Evolutionary conservation across 306 rosid species (phyloP).

Genomic region (Quercus alba): DNA sequence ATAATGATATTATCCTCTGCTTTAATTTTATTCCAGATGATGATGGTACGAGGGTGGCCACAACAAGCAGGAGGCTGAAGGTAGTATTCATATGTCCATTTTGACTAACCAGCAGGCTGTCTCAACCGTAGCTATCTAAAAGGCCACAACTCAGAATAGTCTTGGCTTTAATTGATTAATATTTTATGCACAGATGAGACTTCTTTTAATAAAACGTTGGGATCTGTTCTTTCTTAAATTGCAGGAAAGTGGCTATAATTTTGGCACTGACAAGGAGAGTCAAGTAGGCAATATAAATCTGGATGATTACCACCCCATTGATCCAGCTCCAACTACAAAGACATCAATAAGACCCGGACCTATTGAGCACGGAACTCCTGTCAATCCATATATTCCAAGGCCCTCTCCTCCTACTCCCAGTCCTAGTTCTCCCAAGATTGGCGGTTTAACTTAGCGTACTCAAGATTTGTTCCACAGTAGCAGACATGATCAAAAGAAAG

Average conservation of each 20-base stretch:
- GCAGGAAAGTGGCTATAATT: conserved; percentile 37
- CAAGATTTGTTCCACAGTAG: not conserved
- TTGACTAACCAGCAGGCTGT: not conserved
- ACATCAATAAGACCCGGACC: conserved; percentile 51
- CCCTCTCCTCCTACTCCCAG: conserved; percentile 42
- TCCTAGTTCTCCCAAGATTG: conserved; percentile 33
- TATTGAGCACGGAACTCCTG: conserved; percentile 72
- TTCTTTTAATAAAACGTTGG: not conserved
- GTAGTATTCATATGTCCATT: conserved; percentile 24
- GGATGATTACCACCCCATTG: conserved; percentile 60
- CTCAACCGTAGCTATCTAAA: not conserved
- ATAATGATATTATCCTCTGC: not conserved
- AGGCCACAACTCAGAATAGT: not conserved
- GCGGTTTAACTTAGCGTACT: conserved; percentile 12
- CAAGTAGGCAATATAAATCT: conserved; percentile 23
- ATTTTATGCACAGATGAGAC: not conserved
- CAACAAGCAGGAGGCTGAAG: conserved; percentile 57
- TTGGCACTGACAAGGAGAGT: conserved; percentile 1
- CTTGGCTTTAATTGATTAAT: not conserved
- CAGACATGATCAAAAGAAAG: not conserved
- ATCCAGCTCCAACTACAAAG: conserved; percentile 62
- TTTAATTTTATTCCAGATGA: conserved; percentile 31
- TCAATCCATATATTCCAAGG: conserved; percentile 64
- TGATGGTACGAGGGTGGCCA: conserved; percentile 20
- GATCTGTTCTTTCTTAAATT: conserved; percentile 18